Evolutionary conservation across 306 rosid species (phyloP), one percentile per base, ranked within the genome.

Genomic region (Benincasa hispida): DNA sequence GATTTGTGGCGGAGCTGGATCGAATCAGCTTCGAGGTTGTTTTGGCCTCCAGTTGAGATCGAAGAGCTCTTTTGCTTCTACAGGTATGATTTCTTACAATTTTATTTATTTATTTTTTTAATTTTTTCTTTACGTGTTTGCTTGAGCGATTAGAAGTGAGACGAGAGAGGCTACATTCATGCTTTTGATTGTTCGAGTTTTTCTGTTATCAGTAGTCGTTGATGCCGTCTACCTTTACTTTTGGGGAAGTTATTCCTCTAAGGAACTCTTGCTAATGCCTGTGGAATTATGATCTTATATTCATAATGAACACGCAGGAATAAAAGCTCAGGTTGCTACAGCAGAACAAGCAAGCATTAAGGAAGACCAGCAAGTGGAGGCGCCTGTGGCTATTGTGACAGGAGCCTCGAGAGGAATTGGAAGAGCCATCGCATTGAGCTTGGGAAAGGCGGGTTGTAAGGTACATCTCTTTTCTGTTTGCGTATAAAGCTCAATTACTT

Each of bases 401-500:
- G 98, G 98, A 83, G 98, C 97, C 53, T 93, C 98, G 27, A 89
- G 98, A 86, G 97, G 96, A 13, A 91, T 93, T 70, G 98, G 98
- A 58, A 87, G 82, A 79, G 96, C 98, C 19, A 89, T 87, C 83
- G 97, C 98, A 4, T 77, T 89, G 81, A 59, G 91, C 32, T 84
- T 93, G 81, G 98, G 98, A 12, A 89, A 89, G 87, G 93, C 93
- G 59, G 97, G 98, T 83, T 93, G 98, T 78, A 93, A 90, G 98
- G 98, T 93, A 80, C 24, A 11, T 69, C 37, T 68, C 32, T 42
- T 42, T 42, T 68, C 56, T 42, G 34, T 24, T 42, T 42, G 55
- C 6, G 11, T 45, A 42, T 6, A 6, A 22, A 10, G 74, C 28
- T 41, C 35, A 24, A 22, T 41, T 41, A 14, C 55, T 22, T 42